A percentile compares a stretch with the other conserved stretches of the same genome.
phyloP scores from a whole-genome alignment of 257 asterid genomes.

The Solanum ossicruentum region DNA sequence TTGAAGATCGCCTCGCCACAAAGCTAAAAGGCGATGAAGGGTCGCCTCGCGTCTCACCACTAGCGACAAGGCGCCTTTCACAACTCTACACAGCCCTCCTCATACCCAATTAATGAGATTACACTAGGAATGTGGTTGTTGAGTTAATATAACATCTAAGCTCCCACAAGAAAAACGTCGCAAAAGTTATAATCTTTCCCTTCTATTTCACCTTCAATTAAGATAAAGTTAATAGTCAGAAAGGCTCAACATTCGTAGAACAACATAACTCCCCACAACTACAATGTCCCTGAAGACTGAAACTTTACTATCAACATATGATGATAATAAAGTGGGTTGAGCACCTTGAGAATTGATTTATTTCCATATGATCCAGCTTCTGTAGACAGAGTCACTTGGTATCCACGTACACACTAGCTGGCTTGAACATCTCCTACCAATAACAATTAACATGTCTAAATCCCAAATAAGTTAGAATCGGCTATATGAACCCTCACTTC shows the following conservation, averaged over 20 bases:
- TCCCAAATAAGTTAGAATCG: neutral
- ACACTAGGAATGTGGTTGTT: neutral
- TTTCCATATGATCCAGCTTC: neutral
- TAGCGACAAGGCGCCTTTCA: too few species aligned
- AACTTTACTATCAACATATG: neutral
- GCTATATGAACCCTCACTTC: neutral
- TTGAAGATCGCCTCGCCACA: too few species aligned
- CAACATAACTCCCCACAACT: neutral
- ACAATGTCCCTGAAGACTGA: neutral
- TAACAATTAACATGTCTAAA: neutral
- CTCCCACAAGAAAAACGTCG: neutral
- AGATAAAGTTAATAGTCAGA: neutral
- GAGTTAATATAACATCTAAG: neutral
- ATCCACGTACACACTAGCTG: neutral
- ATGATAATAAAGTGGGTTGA: neutral
- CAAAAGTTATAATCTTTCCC: neutral
- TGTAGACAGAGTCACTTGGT: neutral
- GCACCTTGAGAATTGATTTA: neutral
- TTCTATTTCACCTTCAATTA: neutral
- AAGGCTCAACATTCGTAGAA: neutral
- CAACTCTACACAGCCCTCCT: neutral
- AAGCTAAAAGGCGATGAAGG: too few species aligned
- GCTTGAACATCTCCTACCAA: neutral
- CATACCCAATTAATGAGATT: neutral
- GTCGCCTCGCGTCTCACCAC: too few species aligned